Evolutionary conservation across 2,329 filamentous ascomycete genomes (phyloP).

Genomic region (Madurella fahalii): DNA sequence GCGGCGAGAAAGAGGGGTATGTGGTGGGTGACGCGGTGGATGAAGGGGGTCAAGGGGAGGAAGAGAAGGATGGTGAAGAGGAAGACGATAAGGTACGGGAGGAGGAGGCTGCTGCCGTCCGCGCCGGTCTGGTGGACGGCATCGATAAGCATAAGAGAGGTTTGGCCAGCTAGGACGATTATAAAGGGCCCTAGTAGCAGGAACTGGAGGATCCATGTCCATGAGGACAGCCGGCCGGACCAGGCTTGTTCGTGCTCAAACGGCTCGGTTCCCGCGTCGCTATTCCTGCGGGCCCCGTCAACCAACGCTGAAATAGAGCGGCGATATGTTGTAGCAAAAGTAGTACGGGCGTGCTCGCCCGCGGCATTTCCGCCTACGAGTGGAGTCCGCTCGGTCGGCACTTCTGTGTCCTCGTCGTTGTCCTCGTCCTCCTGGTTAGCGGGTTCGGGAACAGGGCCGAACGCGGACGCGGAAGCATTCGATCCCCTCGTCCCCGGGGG

Average conservation of each 20-base stretch:
- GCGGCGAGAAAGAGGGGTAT: conserved; percentile 72
- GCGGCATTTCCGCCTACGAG: conserved; percentile 34
- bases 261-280: conserved; percentile 32
- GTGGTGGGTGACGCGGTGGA: conserved; percentile 82
- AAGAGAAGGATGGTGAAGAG: conserved; percentile 67
- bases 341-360: conserved; percentile 39
- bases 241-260: conserved; percentile 78
- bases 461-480: conserved; percentile 4
- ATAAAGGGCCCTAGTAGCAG: conserved; percentile 74
- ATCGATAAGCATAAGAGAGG: conserved; percentile 67
- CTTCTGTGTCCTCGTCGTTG: conserved; percentile 35
- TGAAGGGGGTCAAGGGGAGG: conserved; percentile 73
- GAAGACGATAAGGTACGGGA: conserved; percentile 68
- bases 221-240: conserved; percentile 73
- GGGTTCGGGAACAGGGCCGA: conserved; percentile 2
- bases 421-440: conserved; percentile 30
- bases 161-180: conserved; percentile 71
- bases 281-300: conserved; percentile 22
- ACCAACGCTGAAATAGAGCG: conserved; percentile 40
- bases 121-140: conserved; percentile 75
- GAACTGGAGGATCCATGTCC: conserved; percentile 86
- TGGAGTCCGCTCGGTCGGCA: conserved; percentile 51
- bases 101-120: conserved; percentile 70
- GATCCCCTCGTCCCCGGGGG: conserved; percentile 18
- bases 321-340: conserved; percentile 54